Evolutionary conservation across 768 basidiomycete genomes (phyloP).

Genomic region (Leccinum subgranulosum): DNA sequence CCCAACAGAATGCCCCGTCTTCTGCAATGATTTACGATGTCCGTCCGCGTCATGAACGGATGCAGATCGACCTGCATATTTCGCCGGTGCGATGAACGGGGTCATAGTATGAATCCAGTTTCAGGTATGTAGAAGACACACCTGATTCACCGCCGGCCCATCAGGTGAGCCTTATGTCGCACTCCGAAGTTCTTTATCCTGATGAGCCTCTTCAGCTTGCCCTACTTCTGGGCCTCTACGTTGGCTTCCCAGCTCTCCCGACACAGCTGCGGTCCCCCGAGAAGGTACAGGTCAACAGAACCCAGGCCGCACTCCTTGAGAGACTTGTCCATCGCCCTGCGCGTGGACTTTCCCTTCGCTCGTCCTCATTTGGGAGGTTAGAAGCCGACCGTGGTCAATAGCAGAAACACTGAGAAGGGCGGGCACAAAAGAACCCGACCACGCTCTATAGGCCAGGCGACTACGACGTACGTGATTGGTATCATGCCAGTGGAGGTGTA

Average conservation of each 20-base stretch:
- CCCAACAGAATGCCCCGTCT: conserved; percentile 58
- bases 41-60: conserved; percentile 66
- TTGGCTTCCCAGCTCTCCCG: conserved; percentile 8
- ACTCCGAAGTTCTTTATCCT: conserved; percentile 6
- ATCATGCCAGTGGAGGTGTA: conserved; percentile 42
- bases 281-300: conserved; percentile 1
- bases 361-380: conserved; percentile 50
- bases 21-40: conserved; percentile 56
- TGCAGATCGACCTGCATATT: conserved; percentile 48
- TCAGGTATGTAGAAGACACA: conserved; percentile 22
- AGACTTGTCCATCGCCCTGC: conserved; percentile 50
- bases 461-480: too few relatives aligned
- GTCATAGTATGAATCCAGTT: background rate
- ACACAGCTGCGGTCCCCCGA: conserved; percentile 1
- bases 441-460: too few relatives aligned
- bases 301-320: conserved; percentile 39
- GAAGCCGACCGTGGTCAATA: too few relatives aligned
- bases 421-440: too few relatives aligned
- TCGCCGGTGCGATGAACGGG: conserved; percentile 5
- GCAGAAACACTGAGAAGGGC: too few relatives aligned
- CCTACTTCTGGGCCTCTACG: background rate
- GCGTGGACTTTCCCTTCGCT: conserved; percentile 49
- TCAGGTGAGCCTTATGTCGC: conserved; percentile 46
- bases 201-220: background rate
- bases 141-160: conserved; percentile 58